Conservation (phyloP, 129 eudicot genomes). For the Pulicaria dysenterica region DNA sequence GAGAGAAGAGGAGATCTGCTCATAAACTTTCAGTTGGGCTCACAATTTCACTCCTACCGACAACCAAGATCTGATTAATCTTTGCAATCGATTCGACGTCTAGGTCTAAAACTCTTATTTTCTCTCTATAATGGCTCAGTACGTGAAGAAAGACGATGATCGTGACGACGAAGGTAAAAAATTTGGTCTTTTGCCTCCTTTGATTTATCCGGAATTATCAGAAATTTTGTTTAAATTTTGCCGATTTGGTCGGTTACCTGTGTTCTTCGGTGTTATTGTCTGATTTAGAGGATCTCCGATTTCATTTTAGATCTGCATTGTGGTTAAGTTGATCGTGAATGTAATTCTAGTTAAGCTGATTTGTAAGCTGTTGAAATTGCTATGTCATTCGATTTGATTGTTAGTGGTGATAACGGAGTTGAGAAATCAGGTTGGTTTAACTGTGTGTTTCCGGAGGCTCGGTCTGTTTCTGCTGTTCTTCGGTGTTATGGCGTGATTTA, state of each 20-base stretch:
- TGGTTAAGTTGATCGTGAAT: slow-evolving; percentile 18
- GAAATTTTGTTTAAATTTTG: background rate
- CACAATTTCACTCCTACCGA: slow-evolving; percentile 21
- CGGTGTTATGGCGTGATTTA: background rate
- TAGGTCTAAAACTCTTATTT: background rate
- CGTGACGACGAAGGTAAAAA: slow-evolving; percentile 80
- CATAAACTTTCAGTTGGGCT: slow-evolving; percentile 27
- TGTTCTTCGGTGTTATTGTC: slow-evolving; percentile 12
- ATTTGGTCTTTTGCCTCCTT: background rate
- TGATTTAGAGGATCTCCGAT: slow-evolving; percentile 19
- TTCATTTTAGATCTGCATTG: slow-evolving; percentile 27
- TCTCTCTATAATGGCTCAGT: slow-evolving; percentile 56
- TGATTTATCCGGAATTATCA: background rate
- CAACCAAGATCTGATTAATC: slow-evolving; percentile 29
- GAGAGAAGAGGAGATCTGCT: slow-evolving; percentile 28
- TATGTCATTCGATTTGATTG: slow-evolving; percentile 19
- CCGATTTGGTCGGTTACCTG: slow-evolving; percentile 5
- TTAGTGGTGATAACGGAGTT: slow-evolving; percentile 16
- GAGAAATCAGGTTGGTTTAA: slow-evolving; percentile 18
- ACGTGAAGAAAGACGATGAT: slow-evolving; percentile 86
- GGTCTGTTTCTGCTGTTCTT: slow-evolving; percentile 8
- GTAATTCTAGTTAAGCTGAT: background rate
- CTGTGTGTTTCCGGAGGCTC: slow-evolving; percentile 7
- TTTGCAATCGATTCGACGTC: slow-evolving; percentile 18
- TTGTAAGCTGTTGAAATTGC: background rate